These are phyloP conservation scores for Oemleria cerasiformis DNA, from an alignment of 306 rosid species.

Conservation along the genomic window DNA sequence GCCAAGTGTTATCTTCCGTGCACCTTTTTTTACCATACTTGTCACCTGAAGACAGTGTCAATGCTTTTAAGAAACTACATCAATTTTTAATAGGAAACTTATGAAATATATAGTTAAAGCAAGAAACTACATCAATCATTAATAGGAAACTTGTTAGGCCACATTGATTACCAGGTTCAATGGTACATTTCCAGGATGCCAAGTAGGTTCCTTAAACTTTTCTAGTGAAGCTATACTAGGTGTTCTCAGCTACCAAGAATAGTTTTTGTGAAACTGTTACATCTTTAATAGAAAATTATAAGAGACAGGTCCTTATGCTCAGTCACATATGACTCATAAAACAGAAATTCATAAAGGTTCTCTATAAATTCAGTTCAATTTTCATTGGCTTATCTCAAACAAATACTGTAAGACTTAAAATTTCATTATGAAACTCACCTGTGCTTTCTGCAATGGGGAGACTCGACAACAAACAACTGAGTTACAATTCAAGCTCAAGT, in stretches of 20 bases:
- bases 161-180: neutral
- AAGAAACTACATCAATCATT: neutral
- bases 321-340: neutral
- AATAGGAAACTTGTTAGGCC: neutral
- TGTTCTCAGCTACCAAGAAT: neutral
- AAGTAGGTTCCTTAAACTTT: neutral
- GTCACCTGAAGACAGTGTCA: conserved; percentile 60
- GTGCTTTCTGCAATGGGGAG: conserved; percentile 97
- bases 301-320: neutral
- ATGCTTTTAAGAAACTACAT: neutral
- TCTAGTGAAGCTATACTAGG: neutral
- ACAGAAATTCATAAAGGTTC: neutral
- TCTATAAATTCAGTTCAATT: neutral
- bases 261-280: neutral
- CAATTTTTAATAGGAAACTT: too few species aligned
- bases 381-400: neutral
- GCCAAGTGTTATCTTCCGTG: conserved; percentile 75
- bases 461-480: conserved; percentile 98
- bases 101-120: neutral
- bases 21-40: conserved; percentile 93
- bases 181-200: neutral
- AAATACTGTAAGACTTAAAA: neutral
- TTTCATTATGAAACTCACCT: conserved; percentile 49
- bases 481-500: conserved; percentile 84
- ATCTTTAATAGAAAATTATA: neutral